Evolutionary conservation across 108 stramenopile genomes (phyloP).

Genomic region (Chaetoceros tenuissimus): DNA sequence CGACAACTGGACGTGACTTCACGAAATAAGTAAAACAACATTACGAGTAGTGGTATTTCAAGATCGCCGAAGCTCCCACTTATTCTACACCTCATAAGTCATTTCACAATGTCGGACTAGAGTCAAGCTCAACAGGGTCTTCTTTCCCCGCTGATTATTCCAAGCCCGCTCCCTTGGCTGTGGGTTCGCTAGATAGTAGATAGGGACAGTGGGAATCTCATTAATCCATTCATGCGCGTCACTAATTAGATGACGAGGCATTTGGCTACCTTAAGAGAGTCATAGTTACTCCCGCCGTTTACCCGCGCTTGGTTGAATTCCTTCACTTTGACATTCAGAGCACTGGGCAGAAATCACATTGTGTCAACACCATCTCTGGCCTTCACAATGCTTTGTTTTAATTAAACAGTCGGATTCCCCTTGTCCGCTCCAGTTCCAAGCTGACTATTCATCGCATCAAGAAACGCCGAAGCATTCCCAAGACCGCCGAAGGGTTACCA

Average conservation of each 20-base stretch:
- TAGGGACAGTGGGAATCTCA: conserved; percentile 93
- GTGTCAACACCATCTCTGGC: conserved; percentile 80
- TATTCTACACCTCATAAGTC: conserved; percentile 97
- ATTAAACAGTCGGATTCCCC: conserved; percentile 87
- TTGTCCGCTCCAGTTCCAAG: conserved; percentile 83
- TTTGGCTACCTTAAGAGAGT: conserved; percentile 96
- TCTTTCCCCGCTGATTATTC: conserved; percentile 87
- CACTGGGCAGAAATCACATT: conserved; percentile 85
- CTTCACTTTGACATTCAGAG: conserved; percentile 87
- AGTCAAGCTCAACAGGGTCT: conserved; percentile 98
- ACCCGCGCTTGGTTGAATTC: conserved; percentile 83
- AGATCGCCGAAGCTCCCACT: conserved; percentile 86
- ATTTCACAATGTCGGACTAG: conserved; percentile 96
- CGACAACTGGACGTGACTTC: conserved; percentile 74
- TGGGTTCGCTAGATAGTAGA: conserved; percentile 95
- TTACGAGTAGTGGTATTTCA: conserved; percentile 97
- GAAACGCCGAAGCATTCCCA: conserved; percentile 48
- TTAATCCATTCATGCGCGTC: conserved; percentile 87
- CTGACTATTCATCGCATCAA: conserved; percentile 74
- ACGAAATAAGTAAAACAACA: conserved; percentile 95
- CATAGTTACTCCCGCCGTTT: conserved; percentile 92
- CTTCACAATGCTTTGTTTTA: conserved; percentile 86
- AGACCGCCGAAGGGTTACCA: conserved; percentile 42
- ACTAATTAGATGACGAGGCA: conserved; percentile 85
- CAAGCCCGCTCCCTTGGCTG: conserved; percentile 95